Evolutionary conservation across 306 rosid genomes (phyloP), one percentile per base, ranked within the genome.

Genomic region (Prunus armeniaca): DNA sequence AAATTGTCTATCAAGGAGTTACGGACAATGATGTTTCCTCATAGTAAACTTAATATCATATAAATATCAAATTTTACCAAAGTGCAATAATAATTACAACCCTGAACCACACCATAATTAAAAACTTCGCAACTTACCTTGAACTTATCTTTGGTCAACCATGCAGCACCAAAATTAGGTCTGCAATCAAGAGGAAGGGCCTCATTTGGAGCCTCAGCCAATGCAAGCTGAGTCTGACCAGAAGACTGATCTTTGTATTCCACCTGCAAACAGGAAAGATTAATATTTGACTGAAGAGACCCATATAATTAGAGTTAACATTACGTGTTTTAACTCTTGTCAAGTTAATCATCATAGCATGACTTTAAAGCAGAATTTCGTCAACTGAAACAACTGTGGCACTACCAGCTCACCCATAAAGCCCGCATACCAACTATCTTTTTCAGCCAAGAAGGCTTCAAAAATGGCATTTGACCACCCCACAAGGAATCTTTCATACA

Each of bases 141-240:
- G 74, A 92, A 95, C 88, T 86, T 92, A 79, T 89, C 84, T 81
- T 95, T 96, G 24, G 90, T 85, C 87, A 95, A 83, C 97, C 95
- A 95, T 41, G 97, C 93, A 84, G 89, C 87, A 67, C 96, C 96
- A 85, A 95, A 95, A 79, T 83, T 95, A 78, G 98, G 97, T 84
- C 98, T 88, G 86, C 98, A 95, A 77, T 86, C 74, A 80, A 84
- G 88, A 85, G 98, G 98, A 89, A 95, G 98, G 79, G 98, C 97
- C 84, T 92, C 98, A 76, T 86, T 74, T 52, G 97, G 98, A 81
- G 97, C 96, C 87, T 95, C 98, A 7, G 98, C 98, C 69, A 77
- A 83, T 12, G 97, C 96, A 82, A 87, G 55, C 64, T 78, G 86
- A 15, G 78, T 78, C 82, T 83, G 88, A 67, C 98, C 98, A 12